Evolutionary conservation across 257 asterid genomes (phyloP), one percentile per base, ranked within the genome.

Genomic region (Ballota nigra): DNA sequence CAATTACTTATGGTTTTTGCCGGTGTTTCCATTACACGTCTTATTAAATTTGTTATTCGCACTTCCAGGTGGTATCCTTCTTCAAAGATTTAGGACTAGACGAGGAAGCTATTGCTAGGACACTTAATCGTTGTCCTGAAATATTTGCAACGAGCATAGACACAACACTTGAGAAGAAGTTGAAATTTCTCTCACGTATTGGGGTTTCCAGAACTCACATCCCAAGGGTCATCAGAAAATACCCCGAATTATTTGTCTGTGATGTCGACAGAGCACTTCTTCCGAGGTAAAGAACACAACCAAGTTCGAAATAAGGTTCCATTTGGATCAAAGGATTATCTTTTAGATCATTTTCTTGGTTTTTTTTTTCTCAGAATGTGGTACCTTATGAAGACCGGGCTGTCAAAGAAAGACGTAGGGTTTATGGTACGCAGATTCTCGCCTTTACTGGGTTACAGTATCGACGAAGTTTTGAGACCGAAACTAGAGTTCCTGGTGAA

Each of bases 61-160:
- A 31, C 77, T 71, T 72, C 52, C 86, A 93, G 97, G 90, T 91
- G 73, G 80, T 89, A 60, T 71, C 78, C 73, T 89, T 91, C 87
- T 83, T 94, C 77, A 82, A 85, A 83, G 89, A 84, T 66, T 80
- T 88, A 34, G 99, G 89, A 23, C 83, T 94, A 75, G 87, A 88
- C 36, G 90, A 88, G 57, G 95, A 80, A 75, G 83, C 82, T 38
- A 80, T 91, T 74, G 82, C 88, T 61, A 75, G 79, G 75, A 89
- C 88, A 56, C 81, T 94, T 60, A 72, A 67, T 70, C 98, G 98
- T 18, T 87, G 99, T 73, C 99, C 99, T 41, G 99, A 94, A 80
- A 83, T 94, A 40, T 88, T 91, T 57, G 91, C 88, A 29, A 70
- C 91, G 19, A 88, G 78, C 85, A 78, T 88, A 26, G 93, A 84